These are phyloP conservation scores for Aegilops bicornis DNA, from an alignment of 176 grass and related monocot species.

Conservation along the genomic window DNA sequence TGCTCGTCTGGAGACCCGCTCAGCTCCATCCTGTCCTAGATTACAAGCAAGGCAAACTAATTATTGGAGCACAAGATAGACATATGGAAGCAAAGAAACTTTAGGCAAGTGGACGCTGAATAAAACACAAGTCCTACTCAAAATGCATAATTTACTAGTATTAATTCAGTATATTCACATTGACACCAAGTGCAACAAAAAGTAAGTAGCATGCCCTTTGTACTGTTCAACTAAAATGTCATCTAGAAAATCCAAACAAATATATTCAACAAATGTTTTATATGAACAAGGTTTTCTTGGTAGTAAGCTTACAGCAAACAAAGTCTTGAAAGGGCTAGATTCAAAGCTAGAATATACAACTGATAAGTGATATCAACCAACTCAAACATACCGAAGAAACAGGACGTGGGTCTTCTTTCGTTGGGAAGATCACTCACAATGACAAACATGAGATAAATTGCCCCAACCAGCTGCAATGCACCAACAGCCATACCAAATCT, in stretches of 20 bases:
- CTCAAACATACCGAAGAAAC: conserved; percentile 83
- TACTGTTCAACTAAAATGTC: not conserved
- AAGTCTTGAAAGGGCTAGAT: not conserved
- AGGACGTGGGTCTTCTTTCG: conserved; percentile 43
- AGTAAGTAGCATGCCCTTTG: not conserved
- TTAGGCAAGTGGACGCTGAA: not conserved
- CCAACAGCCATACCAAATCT: conserved; percentile 84
- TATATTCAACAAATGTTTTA: conserved; percentile 4
- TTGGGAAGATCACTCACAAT: conserved; percentile 63
- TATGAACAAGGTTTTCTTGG: not conserved
- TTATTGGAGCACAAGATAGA: conserved; percentile 37
- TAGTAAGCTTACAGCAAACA: not conserved
- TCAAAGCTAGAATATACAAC: conserved; percentile 4
- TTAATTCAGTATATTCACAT: conserved; percentile 2
- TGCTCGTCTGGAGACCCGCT: conserved; percentile 48
- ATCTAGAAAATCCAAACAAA: not conserved
- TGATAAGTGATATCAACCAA: conserved; percentile 15
- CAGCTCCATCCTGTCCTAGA: conserved; percentile 76
- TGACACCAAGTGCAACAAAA: not conserved
- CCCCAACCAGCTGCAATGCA: conserved; percentile 74
- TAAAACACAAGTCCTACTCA: not conserved
- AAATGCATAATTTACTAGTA: conserved; percentile 14
- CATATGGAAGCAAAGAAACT: conserved; percentile 6
- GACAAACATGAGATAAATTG: conserved; percentile 70
- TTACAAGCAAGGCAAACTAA: conserved; percentile 41